Percentiles rank a stretch among this genome's conserved stretches.
Conservation (phyloP, 148 eudicot species). For the Rhododendron griersonianum region DNA sequence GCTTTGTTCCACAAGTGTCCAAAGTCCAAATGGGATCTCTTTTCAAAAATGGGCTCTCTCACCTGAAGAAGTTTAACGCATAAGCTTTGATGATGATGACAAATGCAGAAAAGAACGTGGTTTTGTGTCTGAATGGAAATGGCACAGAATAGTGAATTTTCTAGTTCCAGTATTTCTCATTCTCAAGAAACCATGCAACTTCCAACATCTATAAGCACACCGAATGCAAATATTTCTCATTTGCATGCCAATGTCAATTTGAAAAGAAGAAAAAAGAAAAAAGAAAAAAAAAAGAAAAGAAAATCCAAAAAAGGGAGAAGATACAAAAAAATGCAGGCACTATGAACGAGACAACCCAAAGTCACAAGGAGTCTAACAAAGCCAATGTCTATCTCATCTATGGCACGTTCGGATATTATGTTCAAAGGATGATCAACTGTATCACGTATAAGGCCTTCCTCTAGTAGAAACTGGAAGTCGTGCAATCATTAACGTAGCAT, state of each 20-base stretch:
- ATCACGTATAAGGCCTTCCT: background rate
- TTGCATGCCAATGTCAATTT: background rate
- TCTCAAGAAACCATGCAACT: background rate
- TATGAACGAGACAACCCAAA: background rate
- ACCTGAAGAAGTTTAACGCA: constrained; percentile 31
- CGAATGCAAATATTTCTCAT: background rate
- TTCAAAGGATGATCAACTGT: background rate
- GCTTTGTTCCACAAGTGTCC: constrained; percentile 75
- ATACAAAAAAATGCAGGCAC: background rate
- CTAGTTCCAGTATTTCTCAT: background rate
- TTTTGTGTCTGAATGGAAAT: background rate
- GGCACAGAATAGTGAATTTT: background rate
- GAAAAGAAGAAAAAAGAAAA: background rate
- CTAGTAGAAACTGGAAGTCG: background rate
- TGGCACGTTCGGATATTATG: background rate
- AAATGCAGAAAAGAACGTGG: background rate
- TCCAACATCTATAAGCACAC: background rate
- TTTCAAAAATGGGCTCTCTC: constrained; percentile 37
- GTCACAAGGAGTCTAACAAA: background rate
- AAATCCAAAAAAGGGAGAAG: background rate
- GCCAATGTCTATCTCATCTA: background rate
- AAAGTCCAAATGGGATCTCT: constrained; percentile 36
- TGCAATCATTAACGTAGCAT: background rate
- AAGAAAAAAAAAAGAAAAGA: background rate
- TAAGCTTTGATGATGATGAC: background rate